Base-by-base conservation (phyloP, 1,139 yeast species). In the Blastobotrys aristatus region DNA sequence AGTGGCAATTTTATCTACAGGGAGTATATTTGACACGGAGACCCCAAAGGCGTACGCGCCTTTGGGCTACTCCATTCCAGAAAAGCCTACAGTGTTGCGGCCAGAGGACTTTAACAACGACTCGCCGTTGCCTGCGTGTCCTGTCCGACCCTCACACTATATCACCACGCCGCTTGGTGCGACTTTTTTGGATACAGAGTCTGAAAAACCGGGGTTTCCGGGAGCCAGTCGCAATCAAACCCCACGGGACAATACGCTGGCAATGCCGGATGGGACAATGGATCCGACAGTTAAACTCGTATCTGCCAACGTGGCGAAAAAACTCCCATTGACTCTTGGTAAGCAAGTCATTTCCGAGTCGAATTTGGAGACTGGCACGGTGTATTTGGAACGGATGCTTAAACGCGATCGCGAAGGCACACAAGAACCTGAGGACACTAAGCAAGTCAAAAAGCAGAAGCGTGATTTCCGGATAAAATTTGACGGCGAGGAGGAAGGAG, bases 41-140 rank as follows among this genome's bases (percentile, higher is more conserved):
- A 56, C 64, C 1, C 63, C 65, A 13, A 62, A 59, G 46, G 63
- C 65, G 2, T 62, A 57, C 48, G 59, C 62, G 3, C 66, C 66
- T 3, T 50, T 62, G 26, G 66, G 61, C 13, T 62, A 62, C 45
- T 50, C 53, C 3, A 36, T 51, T 4, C 60, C 59, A 7, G 40
- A 51, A 1, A 51, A 48, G 6, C 61, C 64, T 3, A 30, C 46
- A 2, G 57, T 56, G 18, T 47, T 62, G 11, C 44, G 47, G 3
- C 57, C 61, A 6, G 57, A 54, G 20, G 63, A 62, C 36, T 61
- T 51, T 47, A 53, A 50, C 36, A 57, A 53, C 21, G 64, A 59
- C 30, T 43, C 55, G 5, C 56, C 61, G 1, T 44, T 61, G 36
- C 66, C 66, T 1, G 40, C 48, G 33, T 60, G 57, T 49, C 62